Evolutionary conservation across 306 rosid species (phyloP), one percentile per base, ranked within the genome.

Genomic region (Rosa rugosa): DNA sequence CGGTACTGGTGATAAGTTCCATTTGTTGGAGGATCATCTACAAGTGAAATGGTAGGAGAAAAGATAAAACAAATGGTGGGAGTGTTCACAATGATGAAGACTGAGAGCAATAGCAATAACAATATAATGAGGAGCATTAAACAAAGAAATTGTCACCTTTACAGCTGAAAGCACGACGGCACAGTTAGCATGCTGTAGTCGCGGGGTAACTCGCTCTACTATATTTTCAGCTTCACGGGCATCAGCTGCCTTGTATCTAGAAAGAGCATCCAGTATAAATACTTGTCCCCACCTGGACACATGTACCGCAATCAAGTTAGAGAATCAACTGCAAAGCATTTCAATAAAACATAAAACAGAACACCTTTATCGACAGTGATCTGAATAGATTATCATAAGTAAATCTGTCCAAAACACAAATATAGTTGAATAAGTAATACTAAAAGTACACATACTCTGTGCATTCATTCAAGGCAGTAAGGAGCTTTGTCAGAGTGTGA

Each of bases 1-100:
- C 99, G 72, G 99, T 89, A 84, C 99, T 93, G 70, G 94, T 87
- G 75, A 96, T 96, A 79, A 93, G 97, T 86, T 96, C 99, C 99
- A 96, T 93, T 91, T 93, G 99, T 86, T 93, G 99, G 85, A 96
- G 97, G 83, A 96, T 96, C 99, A 96, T 96, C 99, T 96, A 80
- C 81, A 88, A 72, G 66, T 71, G 23, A 83, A 69, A 78, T 74
- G 9, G 31, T 34, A 71, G 12, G 68, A 63, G 22, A 41, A 57
- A 79, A 83, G 69, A 80, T 49, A 81, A 76, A 78, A 67, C 71
- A 70, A 73, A 64, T 46, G n/a, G 56, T 42, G 23, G 46, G 25
- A 11, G 8, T 70, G 18, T 10, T 47, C 40, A 47, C 54, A 36
- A 76, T 56, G 74, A 83, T 71, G 66, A 79, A 42, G 73, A 80